Percentiles rank a stretch among this genome's conserved stretches.
These are phyloP conservation scores for Pelargonium nanum DNA, from an alignment of 345 rosid species.

Conservation along the genomic window DNA sequence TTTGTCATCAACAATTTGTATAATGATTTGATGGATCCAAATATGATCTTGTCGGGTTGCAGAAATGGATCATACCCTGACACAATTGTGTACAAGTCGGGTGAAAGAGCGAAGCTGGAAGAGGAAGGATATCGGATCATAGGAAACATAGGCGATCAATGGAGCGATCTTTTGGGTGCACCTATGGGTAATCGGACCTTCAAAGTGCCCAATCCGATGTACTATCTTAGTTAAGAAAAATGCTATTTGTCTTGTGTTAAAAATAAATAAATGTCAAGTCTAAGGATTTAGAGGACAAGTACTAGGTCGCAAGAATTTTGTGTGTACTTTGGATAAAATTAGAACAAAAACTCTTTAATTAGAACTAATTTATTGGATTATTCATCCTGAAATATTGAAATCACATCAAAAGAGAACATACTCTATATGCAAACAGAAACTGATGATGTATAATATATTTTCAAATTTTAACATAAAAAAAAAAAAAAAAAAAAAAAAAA, in stretches of 20 bases:
- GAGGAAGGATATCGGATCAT: constrained; percentile 28
- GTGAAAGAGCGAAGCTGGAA: constrained; percentile 19
- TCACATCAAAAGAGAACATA: too few relatives aligned
- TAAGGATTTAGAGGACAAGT: too few relatives aligned
- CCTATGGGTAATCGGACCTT: constrained; percentile 24
- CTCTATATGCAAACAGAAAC: too few relatives aligned
- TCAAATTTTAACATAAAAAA: too few relatives aligned
- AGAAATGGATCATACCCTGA: constrained; percentile 19
- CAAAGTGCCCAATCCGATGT: constrained; percentile 43
- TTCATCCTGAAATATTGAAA: too few relatives aligned
- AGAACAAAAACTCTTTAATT: too few relatives aligned
- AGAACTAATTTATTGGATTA: too few relatives aligned
- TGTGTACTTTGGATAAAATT: too few relatives aligned
- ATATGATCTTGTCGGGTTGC: background rate
- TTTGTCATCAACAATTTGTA: background rate
- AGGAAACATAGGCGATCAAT: constrained; percentile 40
- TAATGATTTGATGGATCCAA: background rate
- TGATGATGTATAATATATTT: too few relatives aligned
- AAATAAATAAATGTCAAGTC: background rate
- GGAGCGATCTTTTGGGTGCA: constrained; percentile 31
- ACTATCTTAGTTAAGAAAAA: constrained; percentile 28
- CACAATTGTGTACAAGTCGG: constrained; percentile 26
- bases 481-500: too few relatives aligned
- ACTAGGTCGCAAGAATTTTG: too few relatives aligned
- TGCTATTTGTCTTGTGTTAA: too few relatives aligned